These are phyloP conservation scores for Circinella umbellata DNA, from an alignment of 371 early-diverging fungal genomes.

Conservation along the genomic window DNA sequence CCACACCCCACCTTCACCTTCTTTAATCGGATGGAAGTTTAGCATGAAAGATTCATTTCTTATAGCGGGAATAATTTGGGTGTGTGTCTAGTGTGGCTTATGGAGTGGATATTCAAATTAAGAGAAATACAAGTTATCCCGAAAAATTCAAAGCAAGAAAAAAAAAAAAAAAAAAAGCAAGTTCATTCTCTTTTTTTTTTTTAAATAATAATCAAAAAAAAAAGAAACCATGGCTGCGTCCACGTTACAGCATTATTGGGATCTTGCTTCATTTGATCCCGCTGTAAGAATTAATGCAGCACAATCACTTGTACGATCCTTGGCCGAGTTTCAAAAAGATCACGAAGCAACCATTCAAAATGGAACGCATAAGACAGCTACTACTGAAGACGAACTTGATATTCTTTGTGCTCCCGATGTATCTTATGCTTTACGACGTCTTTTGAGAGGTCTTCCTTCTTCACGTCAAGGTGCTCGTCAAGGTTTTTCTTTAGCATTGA, in stretches of 20 bases:
- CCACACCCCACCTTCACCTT: too few relatives aligned
- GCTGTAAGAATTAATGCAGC: slow-evolving; percentile 58
- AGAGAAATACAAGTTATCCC: too few relatives aligned
- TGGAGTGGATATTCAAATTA: too few relatives aligned
- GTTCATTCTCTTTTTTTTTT: background rate
- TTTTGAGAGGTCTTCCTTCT: slow-evolving; percentile 87
- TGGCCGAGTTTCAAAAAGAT: slow-evolving; percentile 53
- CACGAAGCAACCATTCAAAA: slow-evolving; percentile 41
- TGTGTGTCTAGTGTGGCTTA: too few relatives aligned
- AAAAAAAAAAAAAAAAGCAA: background rate
- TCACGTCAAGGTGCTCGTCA: slow-evolving; percentile 92
- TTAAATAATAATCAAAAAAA: background rate
- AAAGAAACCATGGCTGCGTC: slow-evolving; percentile 30
- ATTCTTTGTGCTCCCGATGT: slow-evolving; percentile 74
- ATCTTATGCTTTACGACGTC: slow-evolving; percentile 86
- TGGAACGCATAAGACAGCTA: slow-evolving; percentile 31
- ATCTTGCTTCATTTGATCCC: slow-evolving; percentile 70
- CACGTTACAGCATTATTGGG: slow-evolving; percentile 70
- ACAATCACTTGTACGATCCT: slow-evolving; percentile 45
- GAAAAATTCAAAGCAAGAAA: too few relatives aligned
- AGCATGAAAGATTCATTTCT: too few relatives aligned
- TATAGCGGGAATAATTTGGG: too few relatives aligned
- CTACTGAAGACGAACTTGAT: slow-evolving; percentile 69
- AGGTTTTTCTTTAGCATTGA: slow-evolving; percentile 92
- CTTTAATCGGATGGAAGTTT: too few relatives aligned